Percentiles rank a stretch among this genome's conserved stretches.
These are phyloP conservation scores for Tillandsia leiboldiana DNA, from an alignment of 176 grass and related monocot species.

Conservation along the genomic window DNA sequence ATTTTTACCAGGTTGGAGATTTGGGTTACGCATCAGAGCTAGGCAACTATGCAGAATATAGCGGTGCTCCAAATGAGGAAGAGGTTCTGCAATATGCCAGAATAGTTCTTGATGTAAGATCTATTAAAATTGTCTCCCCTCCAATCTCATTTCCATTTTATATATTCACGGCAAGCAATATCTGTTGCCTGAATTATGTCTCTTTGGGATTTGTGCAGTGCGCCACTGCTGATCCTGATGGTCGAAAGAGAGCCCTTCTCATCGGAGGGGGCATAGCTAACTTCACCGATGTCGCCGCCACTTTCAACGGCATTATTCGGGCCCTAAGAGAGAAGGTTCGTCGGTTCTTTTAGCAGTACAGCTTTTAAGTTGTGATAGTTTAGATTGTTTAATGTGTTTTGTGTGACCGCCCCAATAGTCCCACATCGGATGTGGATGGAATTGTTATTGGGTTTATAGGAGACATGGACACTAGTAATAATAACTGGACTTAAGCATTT, in stretches of 20 bases:
- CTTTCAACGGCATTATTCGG: slow-evolving; percentile 83
- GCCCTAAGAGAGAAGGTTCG: slow-evolving; percentile 88
- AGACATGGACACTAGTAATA: too few relatives aligned
- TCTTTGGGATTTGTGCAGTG: slow-evolving; percentile 31
- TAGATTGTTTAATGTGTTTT: neutral
- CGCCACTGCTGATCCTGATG: slow-evolving; percentile 85
- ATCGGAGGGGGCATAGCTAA: slow-evolving; percentile 95
- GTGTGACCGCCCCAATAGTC: too few relatives aligned
- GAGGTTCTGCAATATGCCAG: slow-evolving; percentile 46
- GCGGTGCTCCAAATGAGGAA: slow-evolving; percentile 37
- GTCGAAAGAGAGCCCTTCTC: slow-evolving; percentile 77
- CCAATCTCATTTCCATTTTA: neutral
- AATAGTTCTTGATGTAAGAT: slow-evolving; percentile 32
- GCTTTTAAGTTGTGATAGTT: neutral
- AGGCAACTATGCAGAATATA: slow-evolving; percentile 47
- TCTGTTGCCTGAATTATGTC: neutral
- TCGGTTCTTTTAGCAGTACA: slow-evolving; percentile 17
- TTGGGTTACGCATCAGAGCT: slow-evolving; percentile 38
- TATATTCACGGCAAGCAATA: neutral
- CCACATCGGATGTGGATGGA: too few relatives aligned
- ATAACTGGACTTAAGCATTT: too few relatives aligned
- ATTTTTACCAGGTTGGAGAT: slow-evolving; percentile 32
- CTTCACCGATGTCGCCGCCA: slow-evolving; percentile 92
- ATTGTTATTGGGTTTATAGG: too few relatives aligned
- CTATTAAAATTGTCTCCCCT: neutral